Evolutionary conservation across 805 yeast genomes (phyloP).

Genomic region (Candida palmyrensis): DNA sequence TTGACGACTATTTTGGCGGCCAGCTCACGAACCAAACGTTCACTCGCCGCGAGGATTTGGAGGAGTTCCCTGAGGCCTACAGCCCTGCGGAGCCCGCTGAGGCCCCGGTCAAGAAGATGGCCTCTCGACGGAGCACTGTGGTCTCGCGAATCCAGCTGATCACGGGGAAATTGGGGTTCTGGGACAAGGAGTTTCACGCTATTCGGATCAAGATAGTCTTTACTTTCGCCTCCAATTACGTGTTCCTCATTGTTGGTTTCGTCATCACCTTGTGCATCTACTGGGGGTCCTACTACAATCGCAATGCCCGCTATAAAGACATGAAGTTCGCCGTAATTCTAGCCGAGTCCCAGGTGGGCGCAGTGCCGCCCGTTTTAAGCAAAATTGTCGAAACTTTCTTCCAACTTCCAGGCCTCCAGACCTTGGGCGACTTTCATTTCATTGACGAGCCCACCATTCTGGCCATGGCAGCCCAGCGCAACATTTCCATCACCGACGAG

Average conservation of each 20-base stretch:
- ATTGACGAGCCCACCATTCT: slow-evolving; percentile 14
- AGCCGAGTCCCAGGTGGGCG: slow-evolving; percentile 19
- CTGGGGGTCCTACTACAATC: slow-evolving; percentile 26
- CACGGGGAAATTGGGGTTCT: slow-evolving; percentile 17
- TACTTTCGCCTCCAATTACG: slow-evolving; percentile 21
- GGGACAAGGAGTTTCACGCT: slow-evolving; percentile 24
- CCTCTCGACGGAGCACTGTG: slow-evolving; percentile 15
- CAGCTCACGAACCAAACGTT: no score
- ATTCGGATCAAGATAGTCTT: slow-evolving; percentile 16
- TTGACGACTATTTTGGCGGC: slow-evolving; percentile 1
- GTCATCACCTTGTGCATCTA: slow-evolving; percentile 21
- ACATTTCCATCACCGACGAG: slow-evolving; percentile 19
- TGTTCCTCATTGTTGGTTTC: slow-evolving; percentile 17
- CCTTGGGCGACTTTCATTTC: slow-evolving; percentile 20
- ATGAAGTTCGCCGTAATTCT: slow-evolving; percentile 20
- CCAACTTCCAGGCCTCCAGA: slow-evolving; percentile 14
- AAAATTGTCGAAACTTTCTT: slow-evolving; percentile 16
- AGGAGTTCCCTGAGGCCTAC: slow-evolving; percentile 7
- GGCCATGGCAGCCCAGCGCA: slow-evolving; percentile 14
- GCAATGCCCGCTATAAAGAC: slow-evolving; percentile 15
- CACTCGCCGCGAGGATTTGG: no score
- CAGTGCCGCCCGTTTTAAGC: slow-evolving; percentile 21
- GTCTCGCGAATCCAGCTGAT: slow-evolving; percentile 15
- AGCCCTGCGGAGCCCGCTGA: slow-evolving; percentile 3
- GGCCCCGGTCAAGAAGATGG: slow-evolving; percentile 3